These are phyloP conservation scores for Rubus parviflorus DNA, from an alignment of 306 rosid genomes.

Conservation along the genomic window DNA sequence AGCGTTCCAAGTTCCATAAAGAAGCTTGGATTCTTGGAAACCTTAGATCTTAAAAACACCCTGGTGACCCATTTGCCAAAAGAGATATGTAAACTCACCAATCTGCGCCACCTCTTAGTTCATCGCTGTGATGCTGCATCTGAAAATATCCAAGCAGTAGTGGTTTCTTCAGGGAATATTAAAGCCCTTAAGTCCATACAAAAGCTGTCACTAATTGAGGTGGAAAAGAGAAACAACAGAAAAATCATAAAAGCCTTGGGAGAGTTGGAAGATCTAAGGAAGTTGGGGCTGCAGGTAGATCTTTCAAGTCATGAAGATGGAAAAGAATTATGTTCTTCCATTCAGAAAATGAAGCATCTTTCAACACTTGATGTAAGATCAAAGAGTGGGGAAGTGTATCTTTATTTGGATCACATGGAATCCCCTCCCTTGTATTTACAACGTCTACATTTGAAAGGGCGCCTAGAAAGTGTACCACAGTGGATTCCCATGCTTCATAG, in stretches of 20 bases:
- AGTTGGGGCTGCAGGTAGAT: conserved; percentile 1
- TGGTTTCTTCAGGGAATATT: not conserved
- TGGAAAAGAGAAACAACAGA: not conserved
- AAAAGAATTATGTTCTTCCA: not conserved
- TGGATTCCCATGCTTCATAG: not conserved
- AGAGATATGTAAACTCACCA: not conserved
- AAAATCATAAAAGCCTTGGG: not conserved
- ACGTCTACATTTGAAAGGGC: not conserved
- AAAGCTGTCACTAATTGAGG: conserved; percentile 19
- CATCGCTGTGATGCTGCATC: not conserved
- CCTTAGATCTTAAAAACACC: conserved; percentile 19
- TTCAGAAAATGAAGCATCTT: not conserved
- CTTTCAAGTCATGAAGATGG: not conserved
- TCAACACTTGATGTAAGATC: conserved; percentile 4
- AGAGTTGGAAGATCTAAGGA: not conserved
- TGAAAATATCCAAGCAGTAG: not conserved
- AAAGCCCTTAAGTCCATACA: not conserved
- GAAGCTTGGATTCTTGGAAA: conserved; percentile 9
- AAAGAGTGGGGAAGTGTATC: not conserved
- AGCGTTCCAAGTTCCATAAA: not conserved
- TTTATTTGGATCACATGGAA: not conserved
- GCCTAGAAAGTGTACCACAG: not conserved
- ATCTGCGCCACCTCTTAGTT: conserved; percentile 21
- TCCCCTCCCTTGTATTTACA: not conserved
- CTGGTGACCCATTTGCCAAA: not conserved